Evolutionary conservation across 768 basidiomycete genomes (phyloP).

Genomic region (Boletus edulis): DNA sequence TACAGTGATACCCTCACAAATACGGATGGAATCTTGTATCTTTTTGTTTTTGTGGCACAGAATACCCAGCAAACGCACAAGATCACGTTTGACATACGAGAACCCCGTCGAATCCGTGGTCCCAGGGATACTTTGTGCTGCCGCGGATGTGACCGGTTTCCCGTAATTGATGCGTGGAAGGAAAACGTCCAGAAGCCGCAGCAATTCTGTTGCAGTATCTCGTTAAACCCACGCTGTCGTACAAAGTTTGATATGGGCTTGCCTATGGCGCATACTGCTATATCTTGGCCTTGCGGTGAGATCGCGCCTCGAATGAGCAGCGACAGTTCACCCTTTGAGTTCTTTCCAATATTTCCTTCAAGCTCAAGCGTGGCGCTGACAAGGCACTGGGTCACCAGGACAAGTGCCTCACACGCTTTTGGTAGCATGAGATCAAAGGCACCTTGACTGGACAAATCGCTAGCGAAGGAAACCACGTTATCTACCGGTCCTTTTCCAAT

Average conservation of each 20-base stretch:
- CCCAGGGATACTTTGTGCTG: constrained; percentile 18
- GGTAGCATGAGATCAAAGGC: constrained; percentile 70
- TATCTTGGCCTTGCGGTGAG: constrained; percentile 39
- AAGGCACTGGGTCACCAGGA: constrained; percentile 76
- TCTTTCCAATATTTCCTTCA: constrained; percentile 30
- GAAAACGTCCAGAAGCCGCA: constrained; percentile 75
- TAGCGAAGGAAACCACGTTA: background rate
- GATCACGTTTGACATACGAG: constrained; percentile 81
- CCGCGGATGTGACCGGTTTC: constrained; percentile 43
- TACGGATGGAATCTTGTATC: constrained; percentile 74
- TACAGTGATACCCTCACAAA: constrained; percentile 71
- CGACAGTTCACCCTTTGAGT: constrained; percentile 25
- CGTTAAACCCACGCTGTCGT: background rate
- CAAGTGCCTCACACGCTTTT: constrained; percentile 76
- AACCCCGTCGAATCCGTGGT: constrained; percentile 56
- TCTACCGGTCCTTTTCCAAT: constrained; percentile 31
- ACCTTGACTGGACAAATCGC: constrained; percentile 25
- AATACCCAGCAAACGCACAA: constrained; percentile 85
- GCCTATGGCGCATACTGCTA: constrained; percentile 62
- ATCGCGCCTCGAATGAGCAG: constrained; percentile 44
- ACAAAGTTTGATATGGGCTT: constrained; percentile 17
- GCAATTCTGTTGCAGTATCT: constrained; percentile 58
- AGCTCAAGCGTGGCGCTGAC: constrained; percentile 52
- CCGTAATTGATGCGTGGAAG: constrained; percentile 84
- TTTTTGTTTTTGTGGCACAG: constrained; percentile 60